Evolutionary conservation across 1,284 basidiomycete genomes (phyloP).

Genomic region (Irpex rosettiformis): DNA sequence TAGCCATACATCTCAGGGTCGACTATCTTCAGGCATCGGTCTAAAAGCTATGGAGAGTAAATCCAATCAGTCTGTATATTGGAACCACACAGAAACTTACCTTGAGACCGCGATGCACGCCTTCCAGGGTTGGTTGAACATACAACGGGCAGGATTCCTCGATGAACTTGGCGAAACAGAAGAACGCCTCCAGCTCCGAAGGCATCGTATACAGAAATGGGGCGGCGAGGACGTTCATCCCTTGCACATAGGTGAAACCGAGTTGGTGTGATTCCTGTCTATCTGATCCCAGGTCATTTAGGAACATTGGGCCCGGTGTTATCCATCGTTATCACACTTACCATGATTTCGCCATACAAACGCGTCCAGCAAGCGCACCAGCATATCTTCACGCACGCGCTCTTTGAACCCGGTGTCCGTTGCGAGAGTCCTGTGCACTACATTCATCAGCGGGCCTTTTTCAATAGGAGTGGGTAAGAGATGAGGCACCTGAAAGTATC

Average conservation of each 20-base stretch:
- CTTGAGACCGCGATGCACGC: constrained; percentile 91
- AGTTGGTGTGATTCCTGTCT: constrained; percentile 68
- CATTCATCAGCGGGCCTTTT: background rate
- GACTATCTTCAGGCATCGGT: constrained; percentile 87
- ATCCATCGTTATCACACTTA: constrained; percentile 27
- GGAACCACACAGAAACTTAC: constrained; percentile 40
- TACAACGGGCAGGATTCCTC: constrained; percentile 92
- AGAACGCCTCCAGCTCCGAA: constrained; percentile 94
- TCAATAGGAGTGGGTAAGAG: background rate
- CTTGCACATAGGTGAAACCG: constrained; percentile 93
- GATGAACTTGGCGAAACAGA: constrained; percentile 93
- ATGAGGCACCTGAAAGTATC: constrained; percentile 67
- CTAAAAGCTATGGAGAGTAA: constrained; percentile 68
- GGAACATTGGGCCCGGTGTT: constrained; percentile 1
- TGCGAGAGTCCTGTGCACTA: constrained; percentile 76
- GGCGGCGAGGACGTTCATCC: constrained; percentile 98
- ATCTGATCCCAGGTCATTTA: constrained; percentile 38
- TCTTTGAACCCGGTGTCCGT: constrained; percentile 95
- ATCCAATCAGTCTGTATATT: background rate
- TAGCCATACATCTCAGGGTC: constrained; percentile 83
- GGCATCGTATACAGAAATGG: constrained; percentile 97
- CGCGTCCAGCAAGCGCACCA: constrained; percentile 92
- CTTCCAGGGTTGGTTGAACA: constrained; percentile 92
- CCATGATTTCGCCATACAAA: constrained; percentile 95
- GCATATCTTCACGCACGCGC: constrained; percentile 92